Percentiles rank a stretch among this genome's conserved stretches.
Conservation (phyloP, 768 basidiomycete species). For the Leucosporidium scottii region DNA sequence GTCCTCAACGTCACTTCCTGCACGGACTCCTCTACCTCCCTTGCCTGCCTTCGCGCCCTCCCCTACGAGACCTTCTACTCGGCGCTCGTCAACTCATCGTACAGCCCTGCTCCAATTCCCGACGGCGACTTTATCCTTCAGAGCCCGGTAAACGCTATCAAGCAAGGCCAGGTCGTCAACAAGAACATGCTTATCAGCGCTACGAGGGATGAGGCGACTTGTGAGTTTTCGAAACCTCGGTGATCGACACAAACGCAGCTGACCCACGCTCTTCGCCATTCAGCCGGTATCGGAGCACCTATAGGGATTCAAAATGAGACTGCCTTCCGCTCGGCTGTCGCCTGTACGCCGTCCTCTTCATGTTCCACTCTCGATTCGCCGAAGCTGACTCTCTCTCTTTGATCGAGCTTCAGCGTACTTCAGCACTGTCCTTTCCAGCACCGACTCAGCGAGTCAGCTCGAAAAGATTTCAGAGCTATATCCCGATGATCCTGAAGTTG, state of each 20-base stretch:
- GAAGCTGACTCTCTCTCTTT: too few relatives aligned
- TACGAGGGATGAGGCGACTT: neutral
- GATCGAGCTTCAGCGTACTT: neutral
- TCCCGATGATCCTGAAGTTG: conserved; percentile 2
- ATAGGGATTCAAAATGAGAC: neutral
- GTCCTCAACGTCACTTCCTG: neutral
- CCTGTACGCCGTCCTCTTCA: neutral
- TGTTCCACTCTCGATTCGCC: too few relatives aligned
- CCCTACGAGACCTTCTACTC: neutral
- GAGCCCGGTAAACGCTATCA: neutral
- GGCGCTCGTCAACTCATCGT: neutral
- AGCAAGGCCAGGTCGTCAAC: neutral
- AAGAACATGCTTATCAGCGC: neutral
- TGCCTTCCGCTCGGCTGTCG: neutral
- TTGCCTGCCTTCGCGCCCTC: conserved; percentile 1
- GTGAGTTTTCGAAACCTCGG: neutral
- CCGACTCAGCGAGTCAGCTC: neutral
- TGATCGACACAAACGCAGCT: neutral
- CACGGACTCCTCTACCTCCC: neutral
- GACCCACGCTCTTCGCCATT: neutral
- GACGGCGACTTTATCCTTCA: neutral
- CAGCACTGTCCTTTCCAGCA: neutral
- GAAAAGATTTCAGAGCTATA: neutral
- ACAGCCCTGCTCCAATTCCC: neutral
- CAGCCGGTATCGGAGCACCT: conserved; percentile 1